Evolutionary conservation across 352 stramenopile genomes (phyloP), one percentile per base, ranked within the genome.

Genomic region (Globisporangium radiosum): DNA sequence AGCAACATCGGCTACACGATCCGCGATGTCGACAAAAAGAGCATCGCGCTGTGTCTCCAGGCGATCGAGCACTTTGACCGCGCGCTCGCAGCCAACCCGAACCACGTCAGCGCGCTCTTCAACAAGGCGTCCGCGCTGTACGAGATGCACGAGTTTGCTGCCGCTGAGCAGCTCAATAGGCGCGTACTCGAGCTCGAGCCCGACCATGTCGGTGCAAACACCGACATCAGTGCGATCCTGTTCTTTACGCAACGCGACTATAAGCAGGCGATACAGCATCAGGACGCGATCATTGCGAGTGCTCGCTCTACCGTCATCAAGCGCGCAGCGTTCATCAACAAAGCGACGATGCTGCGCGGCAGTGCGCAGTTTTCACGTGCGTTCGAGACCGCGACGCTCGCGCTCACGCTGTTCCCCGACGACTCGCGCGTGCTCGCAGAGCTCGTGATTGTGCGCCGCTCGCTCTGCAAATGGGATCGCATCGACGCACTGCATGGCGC

Each of bases 1-100:
- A 93, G 87, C 59, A 94, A 95, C 64, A 70, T 95, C 7, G 86
- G 86, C 13, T 78, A 76, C 43, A 52, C 90, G 9, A 40, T 71
- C 10, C 77, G 85, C 2, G 55, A 64, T 10, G 15, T 56, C 7
- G 57, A 72, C 5, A 70, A 55, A 36, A 60, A 53, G 25, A 84
- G 76, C 54, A 58, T 87, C 13, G 52, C 58, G 6, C 58, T 72
- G n/a, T 72, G 60, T 17, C 56, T 86, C 9, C 48, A 76, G 39
- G 78, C 84, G 19, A 83, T 94, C 17, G 37, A 63, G 11, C 72
- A 85, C 62, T 94, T 82, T 64, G 75, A 94, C 17, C 50, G 58
- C 9, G 80, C 85, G 10, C 55, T 92, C 25, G 48, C 62, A 13
- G 56, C 70, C 0, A 36, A 63, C 5, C 66, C 75, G 4, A 57